Percentiles rank a stretch among this genome's conserved stretches.
phyloP scores from a whole-genome alignment of 352 stramenopile genomes.

The Phytopythium aichiense region DNA sequence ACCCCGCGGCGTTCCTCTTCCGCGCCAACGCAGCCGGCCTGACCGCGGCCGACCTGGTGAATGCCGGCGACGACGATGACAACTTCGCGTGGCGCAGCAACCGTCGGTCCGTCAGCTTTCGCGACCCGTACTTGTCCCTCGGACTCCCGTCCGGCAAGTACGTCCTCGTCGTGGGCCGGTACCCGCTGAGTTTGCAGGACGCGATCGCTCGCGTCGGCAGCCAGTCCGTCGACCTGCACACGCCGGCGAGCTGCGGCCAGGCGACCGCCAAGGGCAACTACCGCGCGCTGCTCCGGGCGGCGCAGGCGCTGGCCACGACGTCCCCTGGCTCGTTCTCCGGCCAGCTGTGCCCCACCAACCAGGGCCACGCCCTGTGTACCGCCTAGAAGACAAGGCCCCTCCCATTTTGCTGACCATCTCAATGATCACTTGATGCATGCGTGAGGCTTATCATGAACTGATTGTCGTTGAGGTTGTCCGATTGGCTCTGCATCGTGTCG shows the following conservation, averaged over 20 bases:
- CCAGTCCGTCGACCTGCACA: constrained; percentile 29
- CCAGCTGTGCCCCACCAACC: background rate
- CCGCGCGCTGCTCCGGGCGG: constrained; percentile 42
- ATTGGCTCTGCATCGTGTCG: too few relatives aligned
- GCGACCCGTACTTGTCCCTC: constrained; percentile 68
- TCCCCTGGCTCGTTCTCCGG: constrained; percentile 17
- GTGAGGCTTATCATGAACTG: too few relatives aligned
- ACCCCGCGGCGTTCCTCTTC: constrained; percentile 61
- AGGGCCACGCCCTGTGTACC: background rate
- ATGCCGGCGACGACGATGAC: constrained; percentile 54
- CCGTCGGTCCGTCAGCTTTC: constrained; percentile 63
- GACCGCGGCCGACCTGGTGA: constrained; percentile 39
- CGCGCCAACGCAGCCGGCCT: constrained; percentile 26
- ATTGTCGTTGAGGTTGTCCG: background rate
- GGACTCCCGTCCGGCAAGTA: constrained; percentile 45
- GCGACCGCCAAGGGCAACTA: constrained; percentile 42
- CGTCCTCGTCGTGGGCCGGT: constrained; percentile 57
- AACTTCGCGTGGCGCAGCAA: constrained; percentile 43
- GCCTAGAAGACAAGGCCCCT: background rate
- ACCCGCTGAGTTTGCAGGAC: constrained; percentile 57
- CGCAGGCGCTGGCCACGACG: constrained; percentile 24
- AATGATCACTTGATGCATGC: background rate
- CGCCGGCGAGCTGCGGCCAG: constrained; percentile 47
- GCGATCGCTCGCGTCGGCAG: constrained; percentile 34
- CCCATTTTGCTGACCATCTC: background rate